Conservation (phyloP, 352 stramenopile genomes). For the Globisporangium megalacanthum region DNA sequence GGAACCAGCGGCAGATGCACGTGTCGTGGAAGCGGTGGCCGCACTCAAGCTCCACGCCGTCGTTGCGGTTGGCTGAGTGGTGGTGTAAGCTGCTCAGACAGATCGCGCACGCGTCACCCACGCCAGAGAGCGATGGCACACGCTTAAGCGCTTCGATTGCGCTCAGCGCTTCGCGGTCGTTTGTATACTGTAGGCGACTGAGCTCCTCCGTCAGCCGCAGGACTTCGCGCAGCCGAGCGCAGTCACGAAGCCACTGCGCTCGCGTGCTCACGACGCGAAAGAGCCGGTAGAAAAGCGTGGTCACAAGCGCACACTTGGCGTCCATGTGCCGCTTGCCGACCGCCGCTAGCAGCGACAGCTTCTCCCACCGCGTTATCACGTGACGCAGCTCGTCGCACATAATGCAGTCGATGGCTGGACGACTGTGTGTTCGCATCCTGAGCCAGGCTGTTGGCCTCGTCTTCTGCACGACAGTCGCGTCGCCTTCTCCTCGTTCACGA, state of each 20-base stretch:
- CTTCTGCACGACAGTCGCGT: background rate
- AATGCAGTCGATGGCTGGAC: constrained; percentile 4
- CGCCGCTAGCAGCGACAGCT: constrained; percentile 29
- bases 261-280: constrained; percentile 30
- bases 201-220: constrained; percentile 39
- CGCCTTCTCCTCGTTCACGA: constrained; percentile 7
- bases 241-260: constrained; percentile 45
- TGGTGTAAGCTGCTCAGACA: constrained; percentile 29
- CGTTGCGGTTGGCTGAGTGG: constrained; percentile 10
- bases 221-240: constrained; percentile 41
- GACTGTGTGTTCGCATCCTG: background rate
- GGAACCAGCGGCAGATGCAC: constrained; percentile 69
- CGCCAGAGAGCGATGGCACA: constrained; percentile 6
- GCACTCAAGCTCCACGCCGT: constrained; percentile 39
- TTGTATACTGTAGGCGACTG: constrained; percentile 42
- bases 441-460: constrained; percentile 3
- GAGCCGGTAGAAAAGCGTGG: constrained; percentile 39
- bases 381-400: constrained; percentile 42
- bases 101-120: constrained; percentile 39
- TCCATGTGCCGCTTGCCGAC: constrained; percentile 43
- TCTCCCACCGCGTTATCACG: constrained; percentile 33
- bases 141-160: constrained; percentile 42
- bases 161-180: constrained; percentile 33
- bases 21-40: constrained; percentile 75
- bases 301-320: constrained; percentile 42